Evolutionary conservation across 176 grass and related monocot genomes (phyloP).

Genomic region (Neostapfia colusana): DNA sequence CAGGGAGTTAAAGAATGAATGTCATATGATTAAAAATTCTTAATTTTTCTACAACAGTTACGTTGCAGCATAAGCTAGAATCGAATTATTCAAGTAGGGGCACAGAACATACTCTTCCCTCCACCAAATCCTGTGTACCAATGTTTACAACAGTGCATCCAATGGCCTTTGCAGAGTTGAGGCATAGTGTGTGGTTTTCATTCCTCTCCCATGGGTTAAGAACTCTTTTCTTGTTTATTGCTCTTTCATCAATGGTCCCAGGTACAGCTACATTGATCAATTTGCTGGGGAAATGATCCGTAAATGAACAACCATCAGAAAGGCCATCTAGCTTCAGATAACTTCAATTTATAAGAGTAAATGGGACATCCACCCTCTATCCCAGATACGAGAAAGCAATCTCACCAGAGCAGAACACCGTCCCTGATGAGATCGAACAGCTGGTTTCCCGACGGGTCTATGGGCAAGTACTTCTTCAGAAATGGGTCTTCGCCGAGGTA

Average conservation of each 20-base stretch:
- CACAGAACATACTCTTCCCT: slow-evolving; percentile 76
- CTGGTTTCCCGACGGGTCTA: slow-evolving; percentile 73
- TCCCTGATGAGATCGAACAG: slow-evolving; percentile 82
- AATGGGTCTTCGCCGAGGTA: slow-evolving; percentile 84
- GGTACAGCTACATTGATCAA: slow-evolving; percentile 97
- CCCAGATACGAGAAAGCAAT: slow-evolving; percentile 20
- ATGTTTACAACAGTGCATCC: slow-evolving; percentile 98
- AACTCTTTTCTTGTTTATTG: slow-evolving; percentile 95
- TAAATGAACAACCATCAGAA: slow-evolving; percentile 40
- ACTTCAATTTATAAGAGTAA: slow-evolving; percentile 31
- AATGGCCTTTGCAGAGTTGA: slow-evolving; percentile 99
- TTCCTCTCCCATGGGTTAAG: slow-evolving; percentile 99
- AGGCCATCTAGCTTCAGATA: neutral
- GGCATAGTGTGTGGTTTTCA: slow-evolving; percentile 98
- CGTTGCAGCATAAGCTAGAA: slow-evolving; percentile 11
- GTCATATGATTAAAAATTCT: neutral
- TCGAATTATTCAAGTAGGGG: neutral
- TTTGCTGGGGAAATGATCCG: slow-evolving; percentile 68
- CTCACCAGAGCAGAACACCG: slow-evolving; percentile 93
- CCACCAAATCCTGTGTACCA: slow-evolving; percentile 97
- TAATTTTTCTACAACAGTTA: neutral
- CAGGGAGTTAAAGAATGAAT: neutral
- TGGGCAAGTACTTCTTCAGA: slow-evolving; percentile 88
- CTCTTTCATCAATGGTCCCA: slow-evolving; percentile 98
- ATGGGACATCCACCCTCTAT: slow-evolving; percentile 20